phyloP scores from a whole-genome alignment of 192 early-diverging fungal genomes.

The Coemansia umbellata region DNA sequence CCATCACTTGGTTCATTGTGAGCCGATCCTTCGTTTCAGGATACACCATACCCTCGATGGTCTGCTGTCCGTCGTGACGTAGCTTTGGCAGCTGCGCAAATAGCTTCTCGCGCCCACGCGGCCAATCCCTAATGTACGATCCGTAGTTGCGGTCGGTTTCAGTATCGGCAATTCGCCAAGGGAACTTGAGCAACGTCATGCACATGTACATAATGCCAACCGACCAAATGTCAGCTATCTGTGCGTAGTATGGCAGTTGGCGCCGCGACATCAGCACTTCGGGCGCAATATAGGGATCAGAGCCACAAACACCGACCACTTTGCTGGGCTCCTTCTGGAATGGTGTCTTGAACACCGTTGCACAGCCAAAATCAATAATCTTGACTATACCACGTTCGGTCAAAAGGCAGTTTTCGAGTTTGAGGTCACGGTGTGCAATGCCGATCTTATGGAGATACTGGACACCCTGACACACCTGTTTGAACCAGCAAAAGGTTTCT shows the following conservation, averaged over 20 bases:
- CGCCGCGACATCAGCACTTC: constrained; percentile 66
- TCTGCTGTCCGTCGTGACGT: constrained; percentile 52
- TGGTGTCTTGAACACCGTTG: constrained; percentile 80
- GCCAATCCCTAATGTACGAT: constrained; percentile 54
- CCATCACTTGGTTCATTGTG: constrained; percentile 64
- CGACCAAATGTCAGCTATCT: constrained; percentile 85
- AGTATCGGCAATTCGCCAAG: constrained; percentile 58
- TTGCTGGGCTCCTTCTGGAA: constrained; percentile 64
- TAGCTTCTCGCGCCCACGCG: constrained; percentile 50
- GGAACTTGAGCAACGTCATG: constrained; percentile 66
- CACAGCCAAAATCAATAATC: constrained; percentile 95
- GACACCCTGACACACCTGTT: constrained; percentile 78
- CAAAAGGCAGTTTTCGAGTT: constrained; percentile 85
- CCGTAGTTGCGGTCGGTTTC: constrained; percentile 57
- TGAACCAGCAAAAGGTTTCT: constrained; percentile 85
- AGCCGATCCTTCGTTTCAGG: constrained; percentile 55
- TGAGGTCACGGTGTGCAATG: constrained; percentile 91
- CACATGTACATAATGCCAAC: constrained; percentile 84
- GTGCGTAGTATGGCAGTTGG: constrained; percentile 67
- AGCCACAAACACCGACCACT: constrained; percentile 76
- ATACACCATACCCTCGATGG: constrained; percentile 64
- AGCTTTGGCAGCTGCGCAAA: constrained; percentile 57
- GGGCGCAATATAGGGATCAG: constrained; percentile 95
- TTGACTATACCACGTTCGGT: constrained; percentile 74
- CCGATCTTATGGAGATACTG: constrained; percentile 85